Conservation (phyloP, 2,329 filamentous ascomycete species). For the Apiospora phragmitis region DNA sequence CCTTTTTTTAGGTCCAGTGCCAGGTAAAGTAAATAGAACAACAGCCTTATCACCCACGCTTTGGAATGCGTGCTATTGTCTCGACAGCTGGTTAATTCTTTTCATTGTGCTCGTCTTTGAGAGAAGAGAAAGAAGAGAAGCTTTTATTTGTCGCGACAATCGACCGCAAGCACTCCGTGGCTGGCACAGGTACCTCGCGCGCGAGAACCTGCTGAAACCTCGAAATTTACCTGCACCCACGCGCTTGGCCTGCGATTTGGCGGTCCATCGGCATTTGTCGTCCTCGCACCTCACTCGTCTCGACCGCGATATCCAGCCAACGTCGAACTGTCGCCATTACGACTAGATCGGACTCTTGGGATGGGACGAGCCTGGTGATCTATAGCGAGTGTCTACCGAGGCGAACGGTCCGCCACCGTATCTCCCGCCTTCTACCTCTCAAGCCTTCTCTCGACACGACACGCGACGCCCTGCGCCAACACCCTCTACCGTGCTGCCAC, state of each 20-base stretch:
- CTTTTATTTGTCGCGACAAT: not conserved
- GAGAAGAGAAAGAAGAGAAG: not conserved
- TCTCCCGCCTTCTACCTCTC: not conserved
- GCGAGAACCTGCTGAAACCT: not conserved
- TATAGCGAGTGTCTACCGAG: slow-evolving; percentile 7
- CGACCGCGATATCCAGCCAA: not conserved
- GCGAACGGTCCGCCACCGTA: slow-evolving; percentile 5
- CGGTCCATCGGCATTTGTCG: not conserved
- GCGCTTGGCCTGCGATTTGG: not conserved
- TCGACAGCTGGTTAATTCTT: not conserved
- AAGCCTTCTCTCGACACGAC: not conserved
- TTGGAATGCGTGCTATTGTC: slow-evolving; percentile 3
- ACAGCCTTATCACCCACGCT: not conserved
- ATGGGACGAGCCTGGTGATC: slow-evolving; percentile 2
- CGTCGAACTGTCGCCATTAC: not conserved
- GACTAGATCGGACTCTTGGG: not conserved
- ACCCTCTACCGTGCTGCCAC: slow-evolving; percentile 24
- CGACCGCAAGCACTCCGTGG: not conserved
- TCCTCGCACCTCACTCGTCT: not conserved
- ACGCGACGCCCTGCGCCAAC: not conserved
- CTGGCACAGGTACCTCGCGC: not conserved
- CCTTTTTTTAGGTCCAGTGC: not conserved
- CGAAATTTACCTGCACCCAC: not conserved
- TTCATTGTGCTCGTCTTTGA: not conserved
- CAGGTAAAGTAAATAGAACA: not conserved